Conservation (phyloP, 1,139 yeast genomes). For the Pichia sp. region DNA sequence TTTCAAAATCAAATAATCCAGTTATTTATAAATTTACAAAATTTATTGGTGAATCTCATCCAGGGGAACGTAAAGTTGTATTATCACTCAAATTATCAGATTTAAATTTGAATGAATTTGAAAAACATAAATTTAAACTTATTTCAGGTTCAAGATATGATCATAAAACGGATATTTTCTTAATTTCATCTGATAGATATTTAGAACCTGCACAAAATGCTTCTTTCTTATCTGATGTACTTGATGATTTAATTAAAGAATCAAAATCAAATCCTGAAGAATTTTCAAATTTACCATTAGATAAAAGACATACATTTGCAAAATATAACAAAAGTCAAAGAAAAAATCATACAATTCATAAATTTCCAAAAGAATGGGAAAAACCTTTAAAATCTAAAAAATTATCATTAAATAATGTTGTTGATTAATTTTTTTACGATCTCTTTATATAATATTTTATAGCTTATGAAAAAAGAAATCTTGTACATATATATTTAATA, state of each 20-base stretch:
- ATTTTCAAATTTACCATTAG: constrained; percentile 76
- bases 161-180: constrained; percentile 49
- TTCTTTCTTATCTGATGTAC: constrained; percentile 58
- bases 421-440: not conserved
- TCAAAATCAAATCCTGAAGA: constrained; percentile 60
- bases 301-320: constrained; percentile 57
- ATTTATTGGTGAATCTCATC: constrained; percentile 61
- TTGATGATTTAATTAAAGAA: constrained; percentile 55
- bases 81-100: constrained; percentile 49
- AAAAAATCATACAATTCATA: constrained; percentile 30
- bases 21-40: constrained; percentile 64
- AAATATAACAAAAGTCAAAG: constrained; percentile 39
- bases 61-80: constrained; percentile 65
- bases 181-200: constrained; percentile 57
- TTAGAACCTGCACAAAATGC: constrained; percentile 84
- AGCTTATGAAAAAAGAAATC: no score
- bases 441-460: no score
- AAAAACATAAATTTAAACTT: constrained; percentile 69
- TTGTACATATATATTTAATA: no score
- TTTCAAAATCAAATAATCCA: constrained; percentile 42
- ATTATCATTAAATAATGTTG: constrained; percentile 16
- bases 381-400: constrained; percentile 66
- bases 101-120: constrained; percentile 45
- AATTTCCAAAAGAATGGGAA: constrained; percentile 82
- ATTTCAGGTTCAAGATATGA: constrained; percentile 78